These are phyloP conservation scores for Lachancea sp. DNA, from an alignment of 805 yeast genomes.

Conservation along the genomic window DNA sequence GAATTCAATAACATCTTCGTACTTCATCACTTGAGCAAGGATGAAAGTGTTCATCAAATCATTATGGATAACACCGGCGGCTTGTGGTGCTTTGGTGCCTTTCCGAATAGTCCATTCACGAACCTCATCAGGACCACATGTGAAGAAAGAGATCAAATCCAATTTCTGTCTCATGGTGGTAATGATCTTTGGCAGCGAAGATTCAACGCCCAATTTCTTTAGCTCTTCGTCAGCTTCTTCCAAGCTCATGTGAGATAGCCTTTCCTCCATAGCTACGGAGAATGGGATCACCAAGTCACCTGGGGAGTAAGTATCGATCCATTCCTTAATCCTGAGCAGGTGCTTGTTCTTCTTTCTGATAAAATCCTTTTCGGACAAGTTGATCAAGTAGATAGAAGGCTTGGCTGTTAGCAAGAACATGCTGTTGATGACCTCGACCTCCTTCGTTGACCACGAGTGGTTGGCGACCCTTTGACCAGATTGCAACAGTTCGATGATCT, in stretches of 20 bases:
- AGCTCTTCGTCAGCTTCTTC: conserved; percentile 74
- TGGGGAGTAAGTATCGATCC: conserved; percentile 85
- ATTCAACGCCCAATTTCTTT: conserved; percentile 62
- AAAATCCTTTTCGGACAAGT: conserved; percentile 84
- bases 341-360: conserved; percentile 85
- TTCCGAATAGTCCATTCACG: conserved; percentile 96
- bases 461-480: conserved; percentile 85
- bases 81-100: conserved; percentile 94
- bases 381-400: conserved; percentile 88
- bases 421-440: conserved; percentile 82
- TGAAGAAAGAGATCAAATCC: conserved; percentile 87
- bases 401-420: conserved; percentile 90
- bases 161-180: conserved; percentile 80
- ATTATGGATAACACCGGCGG: conserved; percentile 96
- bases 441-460: conserved; percentile 81
- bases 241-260: conserved; percentile 78
- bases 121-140: conserved; percentile 93
- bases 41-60: conserved; percentile 94
- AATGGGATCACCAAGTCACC: conserved; percentile 90
- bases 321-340: conserved; percentile 70
- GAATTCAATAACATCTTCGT: conserved; percentile 64
- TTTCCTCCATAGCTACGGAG: conserved; percentile 88
- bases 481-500: conserved; percentile 70
- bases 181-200: conserved; percentile 83
- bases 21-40: conserved; percentile 87